phyloP scores from a whole-genome alignment of 495 filamentous ascomycete species.

The Penicillium paxilli region DNA sequence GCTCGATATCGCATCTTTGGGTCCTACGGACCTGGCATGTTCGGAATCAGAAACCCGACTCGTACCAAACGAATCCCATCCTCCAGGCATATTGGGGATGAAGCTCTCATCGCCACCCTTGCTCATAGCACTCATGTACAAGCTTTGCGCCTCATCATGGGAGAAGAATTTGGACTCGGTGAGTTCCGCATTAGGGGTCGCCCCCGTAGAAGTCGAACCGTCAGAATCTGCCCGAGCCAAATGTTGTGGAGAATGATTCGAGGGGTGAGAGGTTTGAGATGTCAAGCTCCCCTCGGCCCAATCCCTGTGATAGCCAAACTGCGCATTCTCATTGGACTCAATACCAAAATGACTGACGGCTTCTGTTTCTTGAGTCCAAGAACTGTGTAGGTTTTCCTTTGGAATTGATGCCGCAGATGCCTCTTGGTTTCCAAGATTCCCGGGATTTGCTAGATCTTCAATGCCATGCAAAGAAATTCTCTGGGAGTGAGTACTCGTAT shows the following conservation, averaged over 20 bases:
- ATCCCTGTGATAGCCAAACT: background rate
- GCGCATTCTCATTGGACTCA: background rate
- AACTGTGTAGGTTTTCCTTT: background rate
- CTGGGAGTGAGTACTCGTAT: background rate
- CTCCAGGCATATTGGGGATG: conserved; percentile 57
- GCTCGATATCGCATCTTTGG: background rate
- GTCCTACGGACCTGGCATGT: background rate
- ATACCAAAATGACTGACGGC: conserved; percentile 4
- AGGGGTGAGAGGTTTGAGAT: conserved; percentile 3
- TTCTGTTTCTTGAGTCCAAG: background rate
- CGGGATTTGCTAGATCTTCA: background rate
- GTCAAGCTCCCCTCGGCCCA: conserved; percentile 1
- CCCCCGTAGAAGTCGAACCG: conserved; percentile 21
- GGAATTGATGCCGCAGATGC: background rate
- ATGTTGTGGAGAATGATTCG: conserved; percentile 8
- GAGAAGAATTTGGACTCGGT: conserved; percentile 78
- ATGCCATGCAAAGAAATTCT: background rate
- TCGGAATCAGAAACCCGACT: background rate
- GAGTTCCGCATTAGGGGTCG: conserved; percentile 49
- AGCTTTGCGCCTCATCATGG: conserved; percentile 90
- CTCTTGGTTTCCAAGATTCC: background rate
- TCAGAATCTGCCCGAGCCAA: conserved; percentile 25
- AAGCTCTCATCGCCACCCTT: conserved; percentile 35
- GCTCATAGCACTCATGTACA: conserved; percentile 86
- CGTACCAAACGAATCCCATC: conserved; percentile 51